phyloP scores from a whole-genome alignment of 768 basidiomycete species.

The Amanita subjunquillea region DNA sequence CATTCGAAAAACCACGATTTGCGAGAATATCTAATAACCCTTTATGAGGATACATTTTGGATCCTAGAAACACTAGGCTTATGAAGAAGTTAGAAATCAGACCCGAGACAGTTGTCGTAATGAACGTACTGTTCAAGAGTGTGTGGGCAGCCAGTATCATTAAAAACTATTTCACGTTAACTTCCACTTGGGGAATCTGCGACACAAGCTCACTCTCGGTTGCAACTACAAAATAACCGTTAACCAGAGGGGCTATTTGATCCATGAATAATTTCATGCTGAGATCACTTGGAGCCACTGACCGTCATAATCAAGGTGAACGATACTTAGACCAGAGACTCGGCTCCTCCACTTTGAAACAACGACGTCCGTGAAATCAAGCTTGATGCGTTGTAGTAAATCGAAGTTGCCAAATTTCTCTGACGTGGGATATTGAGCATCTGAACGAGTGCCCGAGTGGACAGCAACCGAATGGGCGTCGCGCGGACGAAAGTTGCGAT shows the following conservation, averaged over 20 bases:
- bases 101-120: neutral
- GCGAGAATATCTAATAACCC: constrained; percentile 92
- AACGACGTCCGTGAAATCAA: constrained; percentile 71
- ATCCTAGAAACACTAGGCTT: constrained; percentile 91
- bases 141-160: constrained; percentile 93
- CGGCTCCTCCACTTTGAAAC: constrained; percentile 87
- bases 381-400: constrained; percentile 62
- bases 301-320: constrained; percentile 90
- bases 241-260: constrained; percentile 67
- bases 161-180: constrained; percentile 51
- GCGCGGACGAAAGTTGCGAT: constrained; percentile 20
- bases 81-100: constrained; percentile 4
- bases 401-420: constrained; percentile 72
- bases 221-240: constrained; percentile 82
- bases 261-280: constrained; percentile 10
- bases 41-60: constrained; percentile 91
- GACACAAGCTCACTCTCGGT: constrained; percentile 64
- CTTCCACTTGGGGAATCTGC: neutral
- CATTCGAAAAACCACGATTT: constrained; percentile 86
- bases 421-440: constrained; percentile 18
- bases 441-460: constrained; percentile 5
- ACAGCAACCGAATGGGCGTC: constrained; percentile 14
- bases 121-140: constrained; percentile 83
- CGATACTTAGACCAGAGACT: constrained; percentile 78
- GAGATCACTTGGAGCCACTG: constrained; percentile 11